These are phyloP conservation scores for Lichenothelia convexa DNA, from an alignment of 495 filamentous ascomycete species.

Conservation along the genomic window DNA sequence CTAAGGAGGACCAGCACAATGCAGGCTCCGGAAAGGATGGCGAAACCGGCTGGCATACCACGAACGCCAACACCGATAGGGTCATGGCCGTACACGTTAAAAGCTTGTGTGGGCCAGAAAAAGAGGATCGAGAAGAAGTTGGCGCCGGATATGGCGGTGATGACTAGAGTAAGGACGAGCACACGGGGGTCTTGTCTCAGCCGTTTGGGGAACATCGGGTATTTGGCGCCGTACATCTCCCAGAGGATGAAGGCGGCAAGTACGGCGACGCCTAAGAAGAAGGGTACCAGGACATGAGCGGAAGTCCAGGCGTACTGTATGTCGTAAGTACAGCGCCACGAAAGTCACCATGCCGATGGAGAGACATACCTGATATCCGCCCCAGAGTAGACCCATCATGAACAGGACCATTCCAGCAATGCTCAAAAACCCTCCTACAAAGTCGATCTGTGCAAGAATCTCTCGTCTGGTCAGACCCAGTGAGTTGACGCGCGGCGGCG, in stretches of 20 bases:
- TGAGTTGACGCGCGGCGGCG: slow-evolving; percentile 41
- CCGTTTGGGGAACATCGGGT: slow-evolving; percentile 47
- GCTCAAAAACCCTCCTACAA: slow-evolving; percentile 45
- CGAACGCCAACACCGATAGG: slow-evolving; percentile 48
- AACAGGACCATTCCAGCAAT: slow-evolving; percentile 45
- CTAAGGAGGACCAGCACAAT: slow-evolving; percentile 43
- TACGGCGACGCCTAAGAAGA: slow-evolving; percentile 33
- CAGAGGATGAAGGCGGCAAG: slow-evolving; percentile 38
- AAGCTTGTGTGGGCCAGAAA: slow-evolving; percentile 58
- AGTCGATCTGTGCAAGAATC: slow-evolving; percentile 41
- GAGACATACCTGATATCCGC: slow-evolving; percentile 51
- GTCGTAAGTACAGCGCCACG: no score
- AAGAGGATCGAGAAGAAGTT: slow-evolving; percentile 61
- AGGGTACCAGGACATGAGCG: slow-evolving; percentile 38
- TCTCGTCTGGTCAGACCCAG: slow-evolving; percentile 29
- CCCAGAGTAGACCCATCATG: slow-evolving; percentile 47
- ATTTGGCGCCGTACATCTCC: slow-evolving; percentile 40
- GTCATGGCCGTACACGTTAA: slow-evolving; percentile 57
- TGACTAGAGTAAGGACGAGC: slow-evolving; percentile 43
- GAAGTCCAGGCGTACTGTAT: slow-evolving; percentile 43
- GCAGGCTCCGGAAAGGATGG: slow-evolving; percentile 42
- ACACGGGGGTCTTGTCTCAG: slow-evolving; percentile 46
- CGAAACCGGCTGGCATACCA: slow-evolving; percentile 46
- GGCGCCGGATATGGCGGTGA: slow-evolving; percentile 55
- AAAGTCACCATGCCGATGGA: no score